Evolutionary conservation across 139 green algal genomes (phyloP).

Genomic region (Diplosphaera chodatii): DNA sequence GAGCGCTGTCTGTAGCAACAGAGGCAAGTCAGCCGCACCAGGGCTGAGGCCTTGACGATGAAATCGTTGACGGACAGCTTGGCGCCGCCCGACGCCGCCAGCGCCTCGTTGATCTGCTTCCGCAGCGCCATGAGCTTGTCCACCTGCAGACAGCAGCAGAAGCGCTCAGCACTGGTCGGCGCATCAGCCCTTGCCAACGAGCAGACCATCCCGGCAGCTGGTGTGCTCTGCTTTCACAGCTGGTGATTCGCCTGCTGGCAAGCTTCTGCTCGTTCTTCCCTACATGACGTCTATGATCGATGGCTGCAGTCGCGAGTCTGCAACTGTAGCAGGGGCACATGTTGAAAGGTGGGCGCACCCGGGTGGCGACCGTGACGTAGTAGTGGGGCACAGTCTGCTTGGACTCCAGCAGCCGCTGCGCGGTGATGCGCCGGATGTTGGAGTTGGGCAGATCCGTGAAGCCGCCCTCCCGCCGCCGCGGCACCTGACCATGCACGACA

Average conservation of each 20-base stretch:
- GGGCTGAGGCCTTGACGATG: conserved; percentile 86
- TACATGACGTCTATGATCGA: no score
- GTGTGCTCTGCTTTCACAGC: no score
- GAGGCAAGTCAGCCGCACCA: conserved; percentile 23
- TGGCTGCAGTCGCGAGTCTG: no score
- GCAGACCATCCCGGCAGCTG: no score
- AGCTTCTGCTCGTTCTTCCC: no score
- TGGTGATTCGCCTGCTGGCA: no score
- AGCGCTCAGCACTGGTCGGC: no score
- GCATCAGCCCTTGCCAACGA: no score
- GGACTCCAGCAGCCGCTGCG: conserved; percentile 79
- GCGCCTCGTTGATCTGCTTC: conserved; percentile 51
- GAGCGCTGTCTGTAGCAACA: no score
- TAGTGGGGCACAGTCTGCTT: conserved; percentile 97
- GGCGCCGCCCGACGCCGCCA: conserved; percentile 30
- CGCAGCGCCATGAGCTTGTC: conserved; percentile 57
- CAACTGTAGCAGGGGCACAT: no score
- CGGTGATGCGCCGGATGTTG: conserved; percentile 83
- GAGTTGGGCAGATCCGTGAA: conserved; percentile 64
- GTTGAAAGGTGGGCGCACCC: no score
- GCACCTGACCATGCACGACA: no score
- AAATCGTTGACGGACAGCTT: conserved; percentile 98
- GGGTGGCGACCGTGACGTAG: conserved; percentile 83
- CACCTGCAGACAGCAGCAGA: conserved; percentile 28
- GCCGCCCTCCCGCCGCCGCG: background rate